Base-by-base conservation (phyloP, 139 green algal genomes). In the Spirogloea muscicola region DNA sequence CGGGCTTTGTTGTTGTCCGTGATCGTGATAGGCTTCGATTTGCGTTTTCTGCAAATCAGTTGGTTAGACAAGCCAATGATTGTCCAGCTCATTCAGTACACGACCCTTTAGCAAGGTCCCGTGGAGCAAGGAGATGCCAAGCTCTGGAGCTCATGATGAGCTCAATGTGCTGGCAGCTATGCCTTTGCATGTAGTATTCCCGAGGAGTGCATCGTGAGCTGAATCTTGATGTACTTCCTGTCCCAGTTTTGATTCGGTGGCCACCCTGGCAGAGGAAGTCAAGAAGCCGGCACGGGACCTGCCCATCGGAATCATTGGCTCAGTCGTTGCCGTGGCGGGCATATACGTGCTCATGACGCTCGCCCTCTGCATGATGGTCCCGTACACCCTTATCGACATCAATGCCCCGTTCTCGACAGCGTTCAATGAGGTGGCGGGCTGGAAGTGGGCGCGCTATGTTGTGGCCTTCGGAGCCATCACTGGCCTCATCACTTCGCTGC, bases 181-280 rank as follows among this genome's bases (percentile, higher is more conserved):
- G n/a, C n/a, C n/a, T n/a, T n/a, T n/a, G n/a, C n/a, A n/a, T n/a
- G n/a, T n/a, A n/a, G n/a, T n/a, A n/a, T n/a, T n/a, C n/a, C n/a
- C n/a, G n/a, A n/a, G n/a, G n/a, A n/a, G n/a, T n/a, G n/a, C n/a
- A n/a, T n/a, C n/a, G n/a, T n/a, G n/a, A n/a, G n/a, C n/a, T n/a
- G n/a, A n/a, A n/a, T n/a, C n/a, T n/a, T n/a, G n/a, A 80, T 78
- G 29, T 43, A 80, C 33, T 69, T n/a, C n/a, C n/a, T n/a, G n/a
- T n/a, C n/a, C n/a, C n/a, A n/a, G 81, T 25, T 86, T 86, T 29
- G 81, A 86, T 39, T 58, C 81, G 2, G 81, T 94, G 10, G 88
- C 89, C 0, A 89, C 82, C 3, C 82, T 87, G 0, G 88, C 87
- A 1, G 89, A 94, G 63, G 89, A 94, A 75, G 71, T 81, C 27